Base-by-base conservation (phyloP, 495 filamentous ascomycete genomes). In the Astrothelium macrocarpum region DNA sequence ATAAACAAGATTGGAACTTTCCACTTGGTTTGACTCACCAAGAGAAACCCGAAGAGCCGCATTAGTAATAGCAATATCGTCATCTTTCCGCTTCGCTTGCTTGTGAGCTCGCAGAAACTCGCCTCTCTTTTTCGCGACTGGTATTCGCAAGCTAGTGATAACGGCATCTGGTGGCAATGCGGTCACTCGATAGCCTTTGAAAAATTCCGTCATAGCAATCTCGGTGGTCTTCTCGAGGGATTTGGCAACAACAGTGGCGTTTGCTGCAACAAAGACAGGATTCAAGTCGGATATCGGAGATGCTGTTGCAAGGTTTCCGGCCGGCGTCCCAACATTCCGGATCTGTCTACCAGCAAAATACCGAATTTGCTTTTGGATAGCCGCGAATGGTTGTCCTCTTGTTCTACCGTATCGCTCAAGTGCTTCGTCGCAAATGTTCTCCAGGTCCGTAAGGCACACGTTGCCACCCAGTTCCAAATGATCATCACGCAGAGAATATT, bases 321-420 rank as follows among this genome's bases (percentile, higher is more conserved):
- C 94, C 1, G 93, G 94, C 1, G 94, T 97, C 20, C 93, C 94
- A 29, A 97, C 94, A 74, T 97, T 98, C 63, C 94, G 81, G 71
- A 98, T 98, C 71, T 98, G 94, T 59, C 94, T 78, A 61, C 94
- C 94, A 65, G 94, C 94, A 74, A 98, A 98, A 74, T 97, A 98
- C 66, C 83, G 83, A 36, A 91, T 81, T 75, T 91, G 88, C 71
- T 92, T 93, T 65, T 87, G 77, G 39, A 91, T 85, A 0, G 88
- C 86, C 25, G 73, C 77, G 72, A 91, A 89, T 2, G 87, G 81
- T 67, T 97, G 94, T 16, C 86, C 84, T 53, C 79, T 82, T 32
- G 76, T 74, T 42, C 80, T 72, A 5, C 94, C 94, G 71, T 95
- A 97, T 32, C 86, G 83, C 61, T 89, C 75, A n/a, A 95, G 75